phyloP scores from a whole-genome alignment of 2,329 filamentous ascomycete species.

The Emydomyces testavorans region DNA sequence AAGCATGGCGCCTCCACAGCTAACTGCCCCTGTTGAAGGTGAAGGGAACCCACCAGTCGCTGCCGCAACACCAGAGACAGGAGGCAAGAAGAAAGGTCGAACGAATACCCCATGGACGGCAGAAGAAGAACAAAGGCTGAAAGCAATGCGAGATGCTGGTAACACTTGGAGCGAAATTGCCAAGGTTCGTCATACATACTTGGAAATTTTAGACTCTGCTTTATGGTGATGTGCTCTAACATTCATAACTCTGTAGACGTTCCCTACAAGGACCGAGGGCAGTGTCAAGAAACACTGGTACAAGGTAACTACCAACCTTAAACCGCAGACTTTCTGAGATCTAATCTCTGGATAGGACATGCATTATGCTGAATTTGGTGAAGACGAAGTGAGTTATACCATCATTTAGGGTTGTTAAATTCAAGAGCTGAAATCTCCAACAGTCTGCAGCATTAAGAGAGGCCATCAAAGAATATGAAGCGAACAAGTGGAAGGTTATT shows the following conservation, averaged over 20 bases:
- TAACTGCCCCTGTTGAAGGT: slow-evolving; percentile 22
- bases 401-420: slow-evolving; percentile 19
- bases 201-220: not conserved
- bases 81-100: slow-evolving; percentile 65
- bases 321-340: not conserved
- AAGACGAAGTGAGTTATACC: slow-evolving; percentile 70
- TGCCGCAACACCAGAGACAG: slow-evolving; percentile 44
- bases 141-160: slow-evolving; percentile 85
- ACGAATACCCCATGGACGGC: slow-evolving; percentile 99
- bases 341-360: slow-evolving; percentile 56
- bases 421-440: slow-evolving; percentile 7
- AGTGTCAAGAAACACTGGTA: slow-evolving; percentile 99
- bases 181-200: slow-evolving; percentile 51
- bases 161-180: slow-evolving; percentile 97
- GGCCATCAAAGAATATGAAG: slow-evolving; percentile 97
- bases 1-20: slow-evolving; percentile 28
- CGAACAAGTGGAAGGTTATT: slow-evolving; percentile 97
- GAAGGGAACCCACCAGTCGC: slow-evolving; percentile 24
- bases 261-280: slow-evolving; percentile 84
- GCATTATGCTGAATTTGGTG: slow-evolving; percentile 97
- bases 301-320: slow-evolving; percentile 52
- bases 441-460: slow-evolving; percentile 53
- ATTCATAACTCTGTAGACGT: slow-evolving; percentile 48
- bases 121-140: slow-evolving; percentile 80
- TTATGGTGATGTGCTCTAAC: slow-evolving; percentile 12